Percentiles rank a stretch among this genome's conserved stretches.
Conservation (phyloP, 768 basidiomycete species). For the Postia placenta region DNA sequence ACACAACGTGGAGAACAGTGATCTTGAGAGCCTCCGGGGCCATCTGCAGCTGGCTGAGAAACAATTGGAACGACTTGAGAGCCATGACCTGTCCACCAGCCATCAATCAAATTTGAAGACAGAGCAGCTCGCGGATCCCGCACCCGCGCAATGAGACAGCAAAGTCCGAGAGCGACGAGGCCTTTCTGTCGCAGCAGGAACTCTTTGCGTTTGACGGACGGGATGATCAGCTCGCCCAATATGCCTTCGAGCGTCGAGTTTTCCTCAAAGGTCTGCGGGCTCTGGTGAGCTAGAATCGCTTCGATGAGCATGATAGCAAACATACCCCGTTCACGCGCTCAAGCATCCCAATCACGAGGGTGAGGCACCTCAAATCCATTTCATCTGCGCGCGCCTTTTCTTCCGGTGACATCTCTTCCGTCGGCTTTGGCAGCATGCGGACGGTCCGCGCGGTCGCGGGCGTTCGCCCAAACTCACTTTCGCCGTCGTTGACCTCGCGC, state of each 20-base stretch:
- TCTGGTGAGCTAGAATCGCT: not conserved
- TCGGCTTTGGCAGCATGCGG: slow-evolving; percentile 25
- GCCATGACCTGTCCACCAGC: slow-evolving; percentile 46
- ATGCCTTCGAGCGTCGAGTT: slow-evolving; percentile 66
- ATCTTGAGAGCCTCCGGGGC: slow-evolving; percentile 62
- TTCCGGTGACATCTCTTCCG: slow-evolving; percentile 47
- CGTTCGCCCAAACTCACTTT: slow-evolving; percentile 27
- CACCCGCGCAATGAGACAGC: slow-evolving; percentile 80
- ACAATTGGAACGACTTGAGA: slow-evolving; percentile 66
- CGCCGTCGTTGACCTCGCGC: slow-evolving; percentile 22
- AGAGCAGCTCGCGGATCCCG: too few species aligned
- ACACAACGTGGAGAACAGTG: slow-evolving; percentile 70
- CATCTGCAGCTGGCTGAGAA: slow-evolving; percentile 65
- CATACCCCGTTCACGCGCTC: slow-evolving; percentile 82
- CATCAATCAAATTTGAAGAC: not conserved
- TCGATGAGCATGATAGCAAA: slow-evolving; percentile 15
- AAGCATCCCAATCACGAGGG: slow-evolving; percentile 75
- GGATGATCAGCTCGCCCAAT: slow-evolving; percentile 80
- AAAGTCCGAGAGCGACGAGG: slow-evolving; percentile 72
- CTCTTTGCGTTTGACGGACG: slow-evolving; percentile 86
- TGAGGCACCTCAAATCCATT: slow-evolving; percentile 70
- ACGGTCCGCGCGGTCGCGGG: slow-evolving; percentile 19
- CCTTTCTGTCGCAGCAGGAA: slow-evolving; percentile 76
- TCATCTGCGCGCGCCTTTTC: slow-evolving; percentile 52
- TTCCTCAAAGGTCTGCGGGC: slow-evolving; percentile 47